phyloP scores from a whole-genome alignment of 2,329 filamentous ascomycete genomes.

The Cercospora brassicicola region DNA sequence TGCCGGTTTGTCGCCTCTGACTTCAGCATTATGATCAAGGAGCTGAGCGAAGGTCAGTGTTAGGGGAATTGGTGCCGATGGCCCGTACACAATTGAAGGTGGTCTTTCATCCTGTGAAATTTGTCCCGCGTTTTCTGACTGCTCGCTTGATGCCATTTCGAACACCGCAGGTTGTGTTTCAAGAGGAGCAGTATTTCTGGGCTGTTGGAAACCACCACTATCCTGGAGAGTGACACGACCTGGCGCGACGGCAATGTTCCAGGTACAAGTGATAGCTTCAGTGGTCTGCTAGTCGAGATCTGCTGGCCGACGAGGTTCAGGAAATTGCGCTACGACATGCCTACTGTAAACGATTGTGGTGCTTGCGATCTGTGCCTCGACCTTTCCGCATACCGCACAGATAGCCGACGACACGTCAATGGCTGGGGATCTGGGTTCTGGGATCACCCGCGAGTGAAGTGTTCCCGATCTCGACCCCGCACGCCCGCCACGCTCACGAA shows the following conservation, averaged over 20 bases:
- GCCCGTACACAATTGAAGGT: constrained; percentile 34
- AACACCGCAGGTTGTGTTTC: neutral
- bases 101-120: constrained; percentile 25
- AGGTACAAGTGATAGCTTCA: neutral
- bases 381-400: neutral
- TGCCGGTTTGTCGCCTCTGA: constrained; percentile 30
- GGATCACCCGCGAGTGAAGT: neutral
- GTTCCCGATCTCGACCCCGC: neutral
- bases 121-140: constrained; percentile 1
- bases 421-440: neutral
- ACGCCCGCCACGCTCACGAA: constrained; percentile 1
- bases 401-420: constrained; percentile 10
- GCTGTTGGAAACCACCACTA: neutral
- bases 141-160: constrained; percentile 14
- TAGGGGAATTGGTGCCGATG: constrained; percentile 33
- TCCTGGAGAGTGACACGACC: neutral
- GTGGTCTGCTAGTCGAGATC: neutral
- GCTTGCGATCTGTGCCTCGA: neutral
- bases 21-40: constrained; percentile 33
- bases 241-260: neutral
- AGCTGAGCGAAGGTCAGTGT: constrained; percentile 35
- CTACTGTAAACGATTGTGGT: neutral
- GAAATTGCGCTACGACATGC: neutral
- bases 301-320: neutral
- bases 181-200: neutral